Base-by-base conservation (phyloP, 148 eudicot genomes). In the Chenopodium suecicum region DNA sequence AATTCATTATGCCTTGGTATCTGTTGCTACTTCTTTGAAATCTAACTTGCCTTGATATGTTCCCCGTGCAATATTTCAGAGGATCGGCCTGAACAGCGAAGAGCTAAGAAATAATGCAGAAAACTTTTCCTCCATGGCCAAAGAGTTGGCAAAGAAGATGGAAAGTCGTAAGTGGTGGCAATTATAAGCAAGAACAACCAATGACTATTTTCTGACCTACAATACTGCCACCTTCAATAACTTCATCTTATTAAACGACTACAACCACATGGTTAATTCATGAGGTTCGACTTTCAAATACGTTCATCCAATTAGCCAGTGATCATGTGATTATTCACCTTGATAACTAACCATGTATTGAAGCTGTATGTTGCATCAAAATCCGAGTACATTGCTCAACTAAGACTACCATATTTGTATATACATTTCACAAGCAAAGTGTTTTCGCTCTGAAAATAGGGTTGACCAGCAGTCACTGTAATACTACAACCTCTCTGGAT, bases 131-230 rank as follows among this genome's bases (percentile, higher is more conserved):
- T 84, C 89, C 17, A 25, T 96, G 91, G 99, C 99, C 16, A 81
- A 84, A 67, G 92, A 96, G 87, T 92, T 96, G 72, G 99, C 88
- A 70, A 92, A 89, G 88, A 64, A 73, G 83, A 92, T 92, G 95
- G 95, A 96, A 81, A 90, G 89, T 80, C 95, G 98, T 9, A 96
- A 92, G 82, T 94, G 98, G 97, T 96, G 99, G 99, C 84, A 93
- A 47, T 56, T 91, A 77, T 94, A 79, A n/a, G 54, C 25, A 9
- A 73, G 71, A 14, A 66, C 60, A 47, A 20, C 9, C 37, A 22
- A 11, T 22, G 31, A 54, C 20, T 77, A 37, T 12, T 16, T 16
- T 67, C 32, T 66, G 80, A 16, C 54, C 16, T 58, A 27, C 47
- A 16, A 75, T 62, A 34, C 31, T 46, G 34, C 54, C 34, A 3